Base-by-base conservation (phyloP, 2,329 filamentous ascomycete species). In the Fusarium nelsonii region DNA sequence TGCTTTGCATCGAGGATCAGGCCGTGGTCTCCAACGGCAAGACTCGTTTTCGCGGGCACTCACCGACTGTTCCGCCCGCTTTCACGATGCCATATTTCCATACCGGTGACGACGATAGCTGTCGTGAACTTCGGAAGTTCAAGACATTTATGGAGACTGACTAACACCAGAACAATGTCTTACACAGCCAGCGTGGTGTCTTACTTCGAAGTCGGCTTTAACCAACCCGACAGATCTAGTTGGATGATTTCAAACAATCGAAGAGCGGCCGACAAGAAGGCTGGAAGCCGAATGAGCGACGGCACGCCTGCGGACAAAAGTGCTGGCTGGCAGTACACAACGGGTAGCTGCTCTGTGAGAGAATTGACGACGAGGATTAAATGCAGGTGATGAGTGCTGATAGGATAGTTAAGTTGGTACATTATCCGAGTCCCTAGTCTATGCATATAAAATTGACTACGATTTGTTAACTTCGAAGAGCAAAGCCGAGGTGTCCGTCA, bases 21-120 rank as follows among this genome's bases (percentile, higher is more conserved):
- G 50, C 70, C 64, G 69, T 62, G 40, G 56, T 56, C 48, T 44
- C 32, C 57, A 41, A 46, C 58, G 57, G 55, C 50, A 49, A 63
- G 57, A 61, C 56, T 59, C 49, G 41, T 55, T 41, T 51, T 65
- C 57, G 49, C 67, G 70, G 70, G 68, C 63, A 58, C 68, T 74
- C 71, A 74, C 73, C 71, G 71, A 74, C 73, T 73, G 66, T 69
- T 59, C 63, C 70, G 69, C 48, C 58, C 56, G 58, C 40, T 51
- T 51, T 30, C 54, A 65, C 55, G 36, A 51, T n/a, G 34, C 48
- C 34, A 65, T 60, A 68, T 30, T 23, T 63, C 57, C 51, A 58
- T 66, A 51, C 49, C 48, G 55, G 57, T 69, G 65, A 56, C 49
- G 48, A 53, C 33, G 51, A 63, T 58, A 52, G 59, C 45, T 62